Conservation (phyloP, 306 rosid species). For the Crataegus laevigata region DNA sequence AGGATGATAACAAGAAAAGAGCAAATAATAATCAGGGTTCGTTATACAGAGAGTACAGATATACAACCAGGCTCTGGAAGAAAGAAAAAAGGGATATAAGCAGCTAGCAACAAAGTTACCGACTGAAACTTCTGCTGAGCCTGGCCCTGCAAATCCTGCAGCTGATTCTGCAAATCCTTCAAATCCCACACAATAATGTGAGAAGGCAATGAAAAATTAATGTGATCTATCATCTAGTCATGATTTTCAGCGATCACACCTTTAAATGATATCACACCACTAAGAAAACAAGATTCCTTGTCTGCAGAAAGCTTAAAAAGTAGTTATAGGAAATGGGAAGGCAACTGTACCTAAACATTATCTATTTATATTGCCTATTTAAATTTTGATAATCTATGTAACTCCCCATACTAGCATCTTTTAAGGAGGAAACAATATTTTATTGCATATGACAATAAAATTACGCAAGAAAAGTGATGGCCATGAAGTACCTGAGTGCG, state of each 20-base stretch:
- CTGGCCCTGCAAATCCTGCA: constrained; percentile 46
- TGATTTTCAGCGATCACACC: neutral
- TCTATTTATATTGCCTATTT: neutral
- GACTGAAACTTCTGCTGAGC: constrained; percentile 39
- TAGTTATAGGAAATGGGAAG: neutral
- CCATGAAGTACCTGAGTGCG: neutral
- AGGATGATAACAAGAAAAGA: neutral
- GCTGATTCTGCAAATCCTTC: too few relatives aligned
- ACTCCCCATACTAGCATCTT: neutral
- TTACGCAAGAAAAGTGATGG: neutral
- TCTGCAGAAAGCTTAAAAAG: neutral
- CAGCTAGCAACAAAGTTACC: constrained; percentile 13
- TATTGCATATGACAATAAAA: neutral
- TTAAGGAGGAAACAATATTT: neutral
- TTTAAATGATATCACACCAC: neutral
- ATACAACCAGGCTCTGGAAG: neutral
- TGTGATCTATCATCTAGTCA: neutral
- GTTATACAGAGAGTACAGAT: neutral
- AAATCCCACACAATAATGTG: too few relatives aligned
- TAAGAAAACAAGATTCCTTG: neutral
- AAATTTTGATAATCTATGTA: neutral
- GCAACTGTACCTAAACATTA: neutral
- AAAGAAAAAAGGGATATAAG: neutral
- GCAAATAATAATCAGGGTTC: too few relatives aligned
- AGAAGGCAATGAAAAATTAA: neutral